A percentile compares a stretch with the other conserved stretches of the same genome.
phyloP scores from a whole-genome alignment of 257 asterid genomes.

The Jaltomata sinuosa region DNA sequence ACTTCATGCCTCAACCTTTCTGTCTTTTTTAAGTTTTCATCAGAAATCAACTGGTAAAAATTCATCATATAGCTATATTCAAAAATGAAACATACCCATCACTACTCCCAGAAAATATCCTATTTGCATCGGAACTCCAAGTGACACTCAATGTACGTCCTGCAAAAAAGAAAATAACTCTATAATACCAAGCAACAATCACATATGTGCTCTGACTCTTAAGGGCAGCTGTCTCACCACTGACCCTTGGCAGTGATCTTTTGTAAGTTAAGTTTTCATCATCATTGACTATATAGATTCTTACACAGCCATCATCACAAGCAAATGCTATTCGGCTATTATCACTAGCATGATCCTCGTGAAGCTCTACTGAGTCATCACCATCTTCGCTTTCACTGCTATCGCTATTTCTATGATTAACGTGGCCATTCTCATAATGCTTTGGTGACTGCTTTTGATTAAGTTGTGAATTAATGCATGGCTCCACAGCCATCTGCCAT shows the following conservation, averaged over 20 bases:
- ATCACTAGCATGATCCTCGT: constrained; percentile 22
- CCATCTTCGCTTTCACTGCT: constrained; percentile 49
- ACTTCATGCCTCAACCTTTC: not conserved
- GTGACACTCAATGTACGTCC: constrained; percentile 75
- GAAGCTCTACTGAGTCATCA: constrained; percentile 25
- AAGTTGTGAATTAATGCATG: constrained; percentile 18
- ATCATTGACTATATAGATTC: constrained; percentile 42
- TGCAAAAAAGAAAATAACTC: constrained; percentile 17
- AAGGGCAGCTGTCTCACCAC: constrained; percentile 65
- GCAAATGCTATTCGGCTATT: constrained; percentile 58
- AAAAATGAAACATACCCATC: constrained; percentile 57
- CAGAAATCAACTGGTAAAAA: not conserved
- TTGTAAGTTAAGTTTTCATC: constrained; percentile 37
- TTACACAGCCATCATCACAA: constrained; percentile 91
- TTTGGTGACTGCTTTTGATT: constrained; percentile 12
- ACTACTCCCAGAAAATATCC: constrained; percentile 84
- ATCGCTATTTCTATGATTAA: constrained; percentile 17
- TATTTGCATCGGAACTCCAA: constrained; percentile 73
- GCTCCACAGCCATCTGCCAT: constrained; percentile 93
- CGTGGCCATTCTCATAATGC: constrained; percentile 47
- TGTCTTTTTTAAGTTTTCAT: not conserved
- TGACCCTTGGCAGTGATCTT: constrained; percentile 70
- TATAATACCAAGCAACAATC: not conserved
- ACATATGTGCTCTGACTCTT: not conserved
- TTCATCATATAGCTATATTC: not conserved